Percentiles rank a stretch among this genome's conserved stretches.
Evolutionary conservation across 768 basidiomycete genomes (phyloP).

Genomic region (Albatrellus ellisii): DNA sequence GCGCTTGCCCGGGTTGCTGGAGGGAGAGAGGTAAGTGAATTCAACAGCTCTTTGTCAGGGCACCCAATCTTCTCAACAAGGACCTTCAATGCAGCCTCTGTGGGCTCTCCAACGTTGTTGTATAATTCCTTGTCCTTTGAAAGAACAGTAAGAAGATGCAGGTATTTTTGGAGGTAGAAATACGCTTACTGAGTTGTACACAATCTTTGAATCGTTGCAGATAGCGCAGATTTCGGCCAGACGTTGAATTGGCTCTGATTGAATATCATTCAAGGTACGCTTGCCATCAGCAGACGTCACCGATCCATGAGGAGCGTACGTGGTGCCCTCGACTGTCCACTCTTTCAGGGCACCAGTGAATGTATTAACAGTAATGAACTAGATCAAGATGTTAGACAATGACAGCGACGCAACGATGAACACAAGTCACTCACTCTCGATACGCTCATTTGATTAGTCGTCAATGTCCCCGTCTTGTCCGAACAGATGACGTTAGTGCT

Average conservation of each 20-base stretch:
- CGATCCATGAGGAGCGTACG: slow-evolving; percentile 76
- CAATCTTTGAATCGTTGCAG: slow-evolving; percentile 89
- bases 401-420: not conserved
- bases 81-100: slow-evolving; percentile 92
- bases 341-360: slow-evolving; percentile 39
- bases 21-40: slow-evolving; percentile 43
- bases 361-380: slow-evolving; percentile 70
- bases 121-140: slow-evolving; percentile 74
- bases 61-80: slow-evolving; percentile 90
- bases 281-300: slow-evolving; percentile 58
- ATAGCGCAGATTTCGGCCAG: slow-evolving; percentile 86
- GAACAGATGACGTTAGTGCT: slow-evolving; percentile 99
- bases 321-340: slow-evolving; percentile 81
- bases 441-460: slow-evolving; percentile 97
- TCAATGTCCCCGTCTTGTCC: slow-evolving; percentile 95
- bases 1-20: slow-evolving; percentile 61
- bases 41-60: slow-evolving; percentile 40
- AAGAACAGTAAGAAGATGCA: slow-evolving; percentile 6
- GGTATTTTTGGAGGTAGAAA: not conserved
- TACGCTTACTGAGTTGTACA: slow-evolving; percentile 58
- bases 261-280: slow-evolving; percentile 39
- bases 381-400: not conserved
- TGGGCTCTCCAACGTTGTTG: slow-evolving; percentile 86
- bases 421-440: slow-evolving; percentile 39
- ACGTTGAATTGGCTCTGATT: slow-evolving; percentile 61